A percentile compares a stretch with the other conserved stretches of the same genome.
Conservation (phyloP, 331 rosid genomes). For the Pyracantha coccinea region DNA sequence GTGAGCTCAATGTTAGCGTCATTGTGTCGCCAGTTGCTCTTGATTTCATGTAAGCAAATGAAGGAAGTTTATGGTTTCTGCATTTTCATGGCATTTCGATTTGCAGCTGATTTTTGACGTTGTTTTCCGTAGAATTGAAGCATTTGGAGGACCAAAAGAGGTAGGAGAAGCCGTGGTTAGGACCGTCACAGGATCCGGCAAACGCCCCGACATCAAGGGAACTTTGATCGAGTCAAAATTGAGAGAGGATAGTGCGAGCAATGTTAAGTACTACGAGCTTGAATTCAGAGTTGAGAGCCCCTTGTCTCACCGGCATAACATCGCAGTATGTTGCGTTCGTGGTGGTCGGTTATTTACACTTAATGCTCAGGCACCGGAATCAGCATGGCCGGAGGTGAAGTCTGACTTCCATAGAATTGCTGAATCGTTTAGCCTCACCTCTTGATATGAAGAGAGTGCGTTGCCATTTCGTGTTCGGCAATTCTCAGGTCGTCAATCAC, state of each 20-base stretch:
- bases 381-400: slow-evolving; percentile 54
- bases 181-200: slow-evolving; percentile 54
- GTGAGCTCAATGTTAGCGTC: slow-evolving; percentile 91
- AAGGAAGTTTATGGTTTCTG: neutral
- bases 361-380: slow-evolving; percentile 94
- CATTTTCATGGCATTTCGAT: neutral
- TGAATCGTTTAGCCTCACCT: no score
- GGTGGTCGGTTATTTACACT: slow-evolving; percentile 59
- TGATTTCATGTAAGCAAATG: slow-evolving; percentile 58
- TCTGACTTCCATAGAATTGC: no score
- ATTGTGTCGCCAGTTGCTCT: slow-evolving; percentile 68
- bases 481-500: no score
- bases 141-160: slow-evolving; percentile 80
- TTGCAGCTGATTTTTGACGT: neutral
- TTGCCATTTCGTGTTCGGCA: no score
- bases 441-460: no score
- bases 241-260: slow-evolving; percentile 46
- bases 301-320: slow-evolving; percentile 55
- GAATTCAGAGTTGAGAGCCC: slow-evolving; percentile 80
- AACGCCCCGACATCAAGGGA: slow-evolving; percentile 54
- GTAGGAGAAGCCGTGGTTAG: slow-evolving; percentile 74
- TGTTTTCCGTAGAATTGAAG: slow-evolving; percentile 56
- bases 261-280: slow-evolving; percentile 54
- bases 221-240: slow-evolving; percentile 46
- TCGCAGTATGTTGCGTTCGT: slow-evolving; percentile 62